Percentiles rank a stretch among this genome's conserved stretches.
These are phyloP conservation scores for Syzygium syzygioides DNA, from an alignment of 441 rosid genomes.

Conservation along the genomic window DNA sequence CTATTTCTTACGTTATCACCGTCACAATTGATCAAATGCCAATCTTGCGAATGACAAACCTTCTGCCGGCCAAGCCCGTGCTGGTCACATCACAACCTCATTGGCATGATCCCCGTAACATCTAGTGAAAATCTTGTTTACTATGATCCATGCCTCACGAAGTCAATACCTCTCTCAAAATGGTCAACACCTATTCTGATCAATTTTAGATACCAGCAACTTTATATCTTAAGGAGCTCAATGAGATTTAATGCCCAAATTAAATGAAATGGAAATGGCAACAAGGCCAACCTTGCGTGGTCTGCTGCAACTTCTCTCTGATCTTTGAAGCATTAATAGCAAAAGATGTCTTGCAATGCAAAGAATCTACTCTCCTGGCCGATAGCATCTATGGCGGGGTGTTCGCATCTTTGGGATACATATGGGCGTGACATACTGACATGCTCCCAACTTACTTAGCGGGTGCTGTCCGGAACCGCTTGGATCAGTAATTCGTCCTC, in stretches of 20 bases:
- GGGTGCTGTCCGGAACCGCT: not conserved
- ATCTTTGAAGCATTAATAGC: not conserved
- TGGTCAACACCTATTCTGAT: not conserved
- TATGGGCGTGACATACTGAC: not conserved
- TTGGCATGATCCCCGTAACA: not conserved
- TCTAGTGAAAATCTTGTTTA: not conserved
- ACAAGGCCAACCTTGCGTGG: not conserved
- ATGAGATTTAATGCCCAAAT: not conserved
- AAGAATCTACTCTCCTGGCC: not conserved
- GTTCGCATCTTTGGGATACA: not conserved
- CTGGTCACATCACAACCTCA: not conserved
- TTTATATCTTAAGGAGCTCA: not conserved
- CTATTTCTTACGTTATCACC: not conserved
- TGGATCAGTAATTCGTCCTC: not conserved
- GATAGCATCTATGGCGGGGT: not conserved
- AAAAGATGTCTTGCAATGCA: not conserved
- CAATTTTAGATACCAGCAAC: not conserved
- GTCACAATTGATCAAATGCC: not conserved
- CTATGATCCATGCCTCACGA: not conserved
- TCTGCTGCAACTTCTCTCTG: not conserved
- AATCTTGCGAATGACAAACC: not conserved
- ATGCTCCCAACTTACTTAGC: not conserved
- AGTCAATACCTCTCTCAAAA: not conserved
- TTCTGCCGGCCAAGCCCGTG: not conserved
- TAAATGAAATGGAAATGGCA: not conserved